Base-by-base conservation (phyloP, 345 rosid genomes). In the Microthlaspi erraticum region DNA sequence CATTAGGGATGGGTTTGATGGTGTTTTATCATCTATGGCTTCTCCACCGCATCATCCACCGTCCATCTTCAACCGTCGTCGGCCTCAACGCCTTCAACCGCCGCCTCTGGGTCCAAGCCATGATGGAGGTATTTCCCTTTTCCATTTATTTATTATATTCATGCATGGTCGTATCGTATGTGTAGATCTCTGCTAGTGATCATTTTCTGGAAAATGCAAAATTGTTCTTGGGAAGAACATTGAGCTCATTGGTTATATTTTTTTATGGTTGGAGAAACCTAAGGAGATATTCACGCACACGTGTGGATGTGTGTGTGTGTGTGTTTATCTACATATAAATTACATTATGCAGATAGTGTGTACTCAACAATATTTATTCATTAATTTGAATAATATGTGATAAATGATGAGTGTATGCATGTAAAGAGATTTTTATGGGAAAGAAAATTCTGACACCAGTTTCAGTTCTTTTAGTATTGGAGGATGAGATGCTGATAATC, bases 21-120 rank as follows among this genome's bases (percentile, higher is more conserved):
- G 10, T 64, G 5, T 73, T 78, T 0, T 92, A 88, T 74, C 97
- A 93, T 71, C 0, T 80, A 1, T 93, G 97, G 97, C 97, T 92
- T 57, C 82, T 92, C 72, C 42, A 71, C 54, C 81, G 85, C 2
- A 73, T 92, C 70, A 8, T 90, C 3, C 73, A 72, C 59, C 83
- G 80, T 58, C 97, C 98, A n/a, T 74, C 79, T 64, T 78, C 78
- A 33, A 92, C 98, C 38, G 82, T 88, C 54, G 68, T 92, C 63
- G 96, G 96, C 44, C 64, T 92, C 31, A 92, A 92, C 38, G 83
- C 95, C 66, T 75, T 88, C 75, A 90, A 85, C 65, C 96, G 98
- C 77, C 85, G 93, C 66, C 87, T 82, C 63, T 90, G 97, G 98
- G 95, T 92, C 53, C 81, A 64, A 16, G 93, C 93, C 68, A 92